Evolutionary conservation across 352 stramenopile species (phyloP).

Genomic region (Globisporangium rhizosaccharum): DNA sequence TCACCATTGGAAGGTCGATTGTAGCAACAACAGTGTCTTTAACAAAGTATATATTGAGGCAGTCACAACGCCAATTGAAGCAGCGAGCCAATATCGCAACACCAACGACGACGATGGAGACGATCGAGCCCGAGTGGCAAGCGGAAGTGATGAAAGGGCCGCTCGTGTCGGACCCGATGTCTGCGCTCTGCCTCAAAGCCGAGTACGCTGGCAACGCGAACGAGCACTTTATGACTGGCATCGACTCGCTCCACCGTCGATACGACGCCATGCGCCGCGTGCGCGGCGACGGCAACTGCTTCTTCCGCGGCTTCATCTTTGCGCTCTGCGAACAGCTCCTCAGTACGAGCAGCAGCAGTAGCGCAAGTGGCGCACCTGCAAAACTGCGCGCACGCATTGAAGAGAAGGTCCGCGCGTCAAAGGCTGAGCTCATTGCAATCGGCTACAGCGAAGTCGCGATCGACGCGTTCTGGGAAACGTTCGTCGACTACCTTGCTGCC

Average conservation of each 20-base stretch:
- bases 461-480: conserved; percentile 92
- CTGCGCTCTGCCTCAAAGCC: conserved; percentile 45
- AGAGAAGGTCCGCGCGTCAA: conserved; percentile 60
- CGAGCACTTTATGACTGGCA: conserved; percentile 63
- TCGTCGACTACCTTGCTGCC: conserved; percentile 84
- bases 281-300: conserved; percentile 89
- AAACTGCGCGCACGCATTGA: conserved; percentile 37
- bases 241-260: conserved; percentile 48
- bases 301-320: conserved; percentile 90
- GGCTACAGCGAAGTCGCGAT: conserved; percentile 91
- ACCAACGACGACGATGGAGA: background rate
- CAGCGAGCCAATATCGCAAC: no score
- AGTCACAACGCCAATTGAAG: no score
- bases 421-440: conserved; percentile 64
- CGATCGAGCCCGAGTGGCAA: conserved; percentile 6
- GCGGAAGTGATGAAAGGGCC: conserved; percentile 13
- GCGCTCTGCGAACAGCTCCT: conserved; percentile 79
- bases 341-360: background rate
- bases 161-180: conserved; percentile 54
- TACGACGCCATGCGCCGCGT: conserved; percentile 82
- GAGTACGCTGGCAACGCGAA: conserved; percentile 77
- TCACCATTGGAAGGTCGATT: no score
- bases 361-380: conserved; percentile 6
- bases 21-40: no score
- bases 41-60: no score